A percentile compares a stretch with the other conserved stretches of the same genome.
Conservation (phyloP, 305 asterid species). For the Solanum hybrid region DNA sequence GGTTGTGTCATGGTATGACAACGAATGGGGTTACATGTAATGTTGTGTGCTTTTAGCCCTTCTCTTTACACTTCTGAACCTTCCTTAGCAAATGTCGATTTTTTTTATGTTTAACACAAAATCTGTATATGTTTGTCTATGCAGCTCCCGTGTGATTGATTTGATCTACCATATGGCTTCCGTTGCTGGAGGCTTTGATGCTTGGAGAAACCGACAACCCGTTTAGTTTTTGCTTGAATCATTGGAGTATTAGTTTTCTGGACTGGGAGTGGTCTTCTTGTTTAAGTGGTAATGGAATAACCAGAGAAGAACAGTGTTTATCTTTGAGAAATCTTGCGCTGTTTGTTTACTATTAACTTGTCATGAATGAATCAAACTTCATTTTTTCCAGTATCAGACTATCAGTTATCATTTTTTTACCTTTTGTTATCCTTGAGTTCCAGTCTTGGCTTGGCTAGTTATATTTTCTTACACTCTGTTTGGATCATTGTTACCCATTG, state of each 20-base stretch:
- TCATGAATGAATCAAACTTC: not conserved
- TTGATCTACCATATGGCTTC: slow-evolving; percentile 62
- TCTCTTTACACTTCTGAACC: not conserved
- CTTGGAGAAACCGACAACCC: not conserved
- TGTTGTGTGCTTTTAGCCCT: not conserved
- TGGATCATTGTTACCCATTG: not conserved
- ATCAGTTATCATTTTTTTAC: not conserved
- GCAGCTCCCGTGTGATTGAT: slow-evolving; percentile 66
- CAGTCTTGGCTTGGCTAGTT: not conserved
- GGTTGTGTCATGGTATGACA: slow-evolving; percentile 77
- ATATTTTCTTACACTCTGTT: no score
- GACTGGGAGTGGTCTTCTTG: slow-evolving; percentile 4
- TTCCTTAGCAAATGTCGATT: not conserved
- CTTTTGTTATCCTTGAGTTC: not conserved
- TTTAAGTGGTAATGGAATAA: not conserved
- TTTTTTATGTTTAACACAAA: not conserved
- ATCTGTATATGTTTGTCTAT: not conserved
- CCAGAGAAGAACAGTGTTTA: not conserved
- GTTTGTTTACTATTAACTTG: not conserved
- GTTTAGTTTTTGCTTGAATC: not conserved
- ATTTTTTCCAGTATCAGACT: not conserved
- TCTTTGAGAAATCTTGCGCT: not conserved
- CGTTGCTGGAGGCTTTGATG: slow-evolving; percentile 23
- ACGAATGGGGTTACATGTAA: slow-evolving; percentile 76
- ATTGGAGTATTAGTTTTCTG: not conserved